phyloP scores from a whole-genome alignment of 2,329 filamentous ascomycete species.

The Aspergillus terreus region DNA sequence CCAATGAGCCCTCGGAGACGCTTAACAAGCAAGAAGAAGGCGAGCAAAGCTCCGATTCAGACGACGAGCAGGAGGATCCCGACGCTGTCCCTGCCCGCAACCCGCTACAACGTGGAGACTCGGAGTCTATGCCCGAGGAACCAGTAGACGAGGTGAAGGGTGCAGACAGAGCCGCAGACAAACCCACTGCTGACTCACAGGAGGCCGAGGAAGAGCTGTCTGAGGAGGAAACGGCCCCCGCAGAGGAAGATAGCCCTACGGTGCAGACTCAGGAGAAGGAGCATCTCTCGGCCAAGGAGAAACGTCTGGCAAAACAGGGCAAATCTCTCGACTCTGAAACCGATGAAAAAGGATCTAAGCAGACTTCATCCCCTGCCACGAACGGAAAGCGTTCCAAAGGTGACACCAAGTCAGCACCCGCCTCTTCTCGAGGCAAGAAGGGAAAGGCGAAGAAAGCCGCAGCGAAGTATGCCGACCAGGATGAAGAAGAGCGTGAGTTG shows the following conservation, averaged over 20 bases:
- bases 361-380: background rate
- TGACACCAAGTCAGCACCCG: slow-evolving; percentile 14
- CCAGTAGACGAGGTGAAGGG: slow-evolving; percentile 23
- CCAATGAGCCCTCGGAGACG: slow-evolving; percentile 18
- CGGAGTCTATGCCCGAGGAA: slow-evolving; percentile 17
- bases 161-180: slow-evolving; percentile 36
- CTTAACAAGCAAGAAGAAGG: slow-evolving; percentile 20
- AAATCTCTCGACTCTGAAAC: slow-evolving; percentile 14
- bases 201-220: slow-evolving; percentile 16
- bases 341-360: slow-evolving; percentile 9
- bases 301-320: slow-evolving; percentile 30
- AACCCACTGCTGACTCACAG: slow-evolving; percentile 20
- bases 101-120: slow-evolving; percentile 15
- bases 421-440: slow-evolving; percentile 64
- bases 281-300: slow-evolving; percentile 44
- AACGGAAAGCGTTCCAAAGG: slow-evolving; percentile 6
- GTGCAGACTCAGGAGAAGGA: slow-evolving; percentile 17
- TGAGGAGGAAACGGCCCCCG: slow-evolving; percentile 26
- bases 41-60: slow-evolving; percentile 18
- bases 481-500: slow-evolving; percentile 83
- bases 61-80: slow-evolving; percentile 18
- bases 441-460: slow-evolving; percentile 84
- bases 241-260: background rate
- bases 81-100: slow-evolving; percentile 12
- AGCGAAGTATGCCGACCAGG: slow-evolving; percentile 86